These are phyloP conservation scores for Penicillium steckii DNA, from an alignment of 495 filamentous ascomycete genomes.

Conservation along the genomic window DNA sequence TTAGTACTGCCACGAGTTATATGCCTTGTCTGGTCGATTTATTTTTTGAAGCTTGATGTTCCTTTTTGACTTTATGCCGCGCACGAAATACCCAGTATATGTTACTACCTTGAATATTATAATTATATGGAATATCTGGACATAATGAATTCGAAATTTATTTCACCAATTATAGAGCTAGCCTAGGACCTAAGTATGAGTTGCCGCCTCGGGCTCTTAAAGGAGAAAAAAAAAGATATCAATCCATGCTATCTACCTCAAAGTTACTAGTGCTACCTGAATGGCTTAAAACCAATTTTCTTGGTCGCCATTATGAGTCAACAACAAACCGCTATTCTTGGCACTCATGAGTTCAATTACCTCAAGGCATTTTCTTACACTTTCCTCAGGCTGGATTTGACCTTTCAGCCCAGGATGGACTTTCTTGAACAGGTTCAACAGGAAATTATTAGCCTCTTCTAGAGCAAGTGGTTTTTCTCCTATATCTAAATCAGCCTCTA, in stretches of 20 bases:
- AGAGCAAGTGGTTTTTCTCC: constrained; percentile 14
- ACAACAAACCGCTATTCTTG: constrained; percentile 14
- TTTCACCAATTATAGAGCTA: no score
- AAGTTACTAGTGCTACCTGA: no score
- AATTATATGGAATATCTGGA: no score
- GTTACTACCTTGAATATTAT: constrained; percentile 1
- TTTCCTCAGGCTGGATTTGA: constrained; percentile 20
- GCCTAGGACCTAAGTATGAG: no score
- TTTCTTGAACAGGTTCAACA: constrained; percentile 20
- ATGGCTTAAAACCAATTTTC: constrained; percentile 3
- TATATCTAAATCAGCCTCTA: constrained; percentile 9
- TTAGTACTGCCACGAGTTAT: no score
- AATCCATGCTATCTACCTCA: no score
- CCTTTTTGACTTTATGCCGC: background rate
- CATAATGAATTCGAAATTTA: no score
- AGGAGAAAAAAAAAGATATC: no score
- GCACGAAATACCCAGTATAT: constrained; percentile 8
- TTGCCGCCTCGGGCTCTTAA: no score
- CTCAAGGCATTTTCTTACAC: constrained; percentile 18
- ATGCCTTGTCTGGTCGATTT: no score
- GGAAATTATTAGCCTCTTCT: constrained; percentile 7
- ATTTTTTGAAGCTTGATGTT: no score
- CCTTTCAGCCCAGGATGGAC: constrained; percentile 13
- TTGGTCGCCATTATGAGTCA: constrained; percentile 23
- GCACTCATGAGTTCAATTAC: constrained; percentile 18